phyloP scores from a whole-genome alignment of 192 early-diverging fungal species.

The Obelidium mucronatum region DNA sequence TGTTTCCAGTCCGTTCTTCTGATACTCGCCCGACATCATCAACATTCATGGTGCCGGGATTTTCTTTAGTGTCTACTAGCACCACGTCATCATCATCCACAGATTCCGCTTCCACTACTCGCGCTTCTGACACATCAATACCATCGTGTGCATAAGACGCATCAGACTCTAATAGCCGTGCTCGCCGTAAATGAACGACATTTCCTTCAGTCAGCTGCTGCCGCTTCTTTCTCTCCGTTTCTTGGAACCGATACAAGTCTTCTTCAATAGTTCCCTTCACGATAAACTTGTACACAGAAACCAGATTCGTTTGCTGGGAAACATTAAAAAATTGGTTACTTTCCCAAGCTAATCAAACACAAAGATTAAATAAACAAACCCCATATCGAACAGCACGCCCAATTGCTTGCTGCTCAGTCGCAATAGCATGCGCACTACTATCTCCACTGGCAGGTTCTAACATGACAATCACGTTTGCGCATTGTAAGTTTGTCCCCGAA shows the following conservation, averaged over 20 bases:
- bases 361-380: slow-evolving; percentile 1
- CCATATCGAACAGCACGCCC: slow-evolving; percentile 27
- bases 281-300: slow-evolving; percentile 21
- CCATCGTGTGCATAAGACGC: background rate
- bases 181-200: slow-evolving; percentile 16
- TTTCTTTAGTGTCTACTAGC: background rate
- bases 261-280: slow-evolving; percentile 30
- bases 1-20: background rate
- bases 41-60: background rate
- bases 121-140: background rate
- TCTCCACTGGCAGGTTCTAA: slow-evolving; percentile 25
- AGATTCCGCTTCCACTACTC: background rate
- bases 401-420: slow-evolving; percentile 33
- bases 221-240: slow-evolving; percentile 20
- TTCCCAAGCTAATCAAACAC: background rate
- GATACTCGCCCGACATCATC: background rate
- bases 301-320: slow-evolving; percentile 22
- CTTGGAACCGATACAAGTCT: slow-evolving; percentile 31
- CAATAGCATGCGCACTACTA: slow-evolving; percentile 25
- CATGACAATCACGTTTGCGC: slow-evolving; percentile 28
- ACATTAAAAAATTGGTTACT: background rate
- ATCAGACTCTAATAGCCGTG: background rate
- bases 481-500: slow-evolving; percentile 30
- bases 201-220: slow-evolving; percentile 14
- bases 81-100: background rate